Evolutionary conservation across 257 asterid genomes (phyloP), one percentile per base, ranked within the genome.

Genomic region (Capsicum pubescens): DNA sequence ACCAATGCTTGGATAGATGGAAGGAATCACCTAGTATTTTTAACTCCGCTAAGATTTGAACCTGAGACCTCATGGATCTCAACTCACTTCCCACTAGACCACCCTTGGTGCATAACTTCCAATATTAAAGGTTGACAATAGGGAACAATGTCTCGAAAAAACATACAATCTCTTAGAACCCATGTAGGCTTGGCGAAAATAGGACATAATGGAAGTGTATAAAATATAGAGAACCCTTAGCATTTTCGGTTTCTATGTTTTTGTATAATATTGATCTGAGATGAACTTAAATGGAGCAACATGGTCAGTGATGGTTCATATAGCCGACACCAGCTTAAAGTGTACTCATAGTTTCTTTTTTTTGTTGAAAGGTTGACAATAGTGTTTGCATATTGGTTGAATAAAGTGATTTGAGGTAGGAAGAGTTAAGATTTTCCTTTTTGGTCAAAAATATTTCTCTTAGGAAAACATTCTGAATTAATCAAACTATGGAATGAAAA

Each of bases 281-380:
- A 6, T 48, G 80, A 72, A 42, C 11, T 21, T 46, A 48, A 72
- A n/a, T 72, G 42, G n/a, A 19, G 36, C 2, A 4, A 70, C 57
- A 70, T 44, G 56, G 57, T 44, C 79, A 9, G 16, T 70, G 58
- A 46, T n/a, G 79, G 16, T 71, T 21, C 79, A 44, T 71, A n/a
- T 42, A 44, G 17, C 79, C 5, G 14, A 9, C 58, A 11, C 36
- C 1, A 26, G 3, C 44, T 19, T 19, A 7, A 48, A 21, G 57
- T 70, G 79, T 32, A n/a, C 66, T n/a, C 5, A 3, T 59, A 5
- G 72, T 66, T 66, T n/a, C 6, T 13, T 66, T n/a, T 13, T 13
- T 66, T 32, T 12, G n/a, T 12, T 13, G 11, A 36, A 67, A 67
- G 35, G 69, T 63, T 3, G 69, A 10, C 14, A 9, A 63, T 36